These are phyloP conservation scores for Cichorium intybus DNA, from an alignment of 140 eudicot genomes.

Conservation along the genomic window DNA sequence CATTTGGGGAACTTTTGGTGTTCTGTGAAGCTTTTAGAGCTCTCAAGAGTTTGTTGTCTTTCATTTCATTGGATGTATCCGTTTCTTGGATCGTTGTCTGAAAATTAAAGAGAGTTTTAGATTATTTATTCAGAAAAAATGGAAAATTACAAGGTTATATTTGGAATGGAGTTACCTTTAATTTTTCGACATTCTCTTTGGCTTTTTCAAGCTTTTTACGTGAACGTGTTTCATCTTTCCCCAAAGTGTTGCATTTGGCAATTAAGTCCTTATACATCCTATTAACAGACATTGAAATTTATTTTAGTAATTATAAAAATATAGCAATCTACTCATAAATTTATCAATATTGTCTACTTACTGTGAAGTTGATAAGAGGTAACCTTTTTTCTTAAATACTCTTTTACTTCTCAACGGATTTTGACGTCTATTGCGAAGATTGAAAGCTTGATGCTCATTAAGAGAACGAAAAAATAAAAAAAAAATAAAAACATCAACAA, in stretches of 20 bases:
- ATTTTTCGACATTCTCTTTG: not conserved
- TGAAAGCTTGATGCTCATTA: too few relatives aligned
- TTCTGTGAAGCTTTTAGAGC: slow-evolving; percentile 39
- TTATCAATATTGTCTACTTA: too few relatives aligned
- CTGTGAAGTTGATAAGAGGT: not conserved
- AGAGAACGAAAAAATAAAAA: too few relatives aligned
- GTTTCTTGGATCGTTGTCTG: slow-evolving; percentile 56
- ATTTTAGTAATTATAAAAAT: not conserved
- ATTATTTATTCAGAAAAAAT: not conserved
- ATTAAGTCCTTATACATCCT: slow-evolving; percentile 75
- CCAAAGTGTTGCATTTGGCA: not conserved
- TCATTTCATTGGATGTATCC: slow-evolving; percentile 51
- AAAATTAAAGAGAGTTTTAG: slow-evolving; percentile 4
- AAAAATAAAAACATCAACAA: too few relatives aligned
- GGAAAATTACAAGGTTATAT: too few relatives aligned
- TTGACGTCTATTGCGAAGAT: too few relatives aligned
- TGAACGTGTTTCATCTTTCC: too few relatives aligned
- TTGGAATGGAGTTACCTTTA: too few relatives aligned
- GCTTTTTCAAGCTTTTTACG: slow-evolving; percentile 56
- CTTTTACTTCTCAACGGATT: too few relatives aligned
- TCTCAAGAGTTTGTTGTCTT: slow-evolving; percentile 65
- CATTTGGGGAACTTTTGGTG: not conserved
- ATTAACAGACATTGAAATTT: not conserved
- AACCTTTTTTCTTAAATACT: not conserved
- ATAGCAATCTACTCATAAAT: too few relatives aligned